Evolutionary conservation across 2,329 filamentous ascomycete species (phyloP), one percentile per base, ranked within the genome.

Genomic region (Clarireedia homoeocarpa): DNA sequence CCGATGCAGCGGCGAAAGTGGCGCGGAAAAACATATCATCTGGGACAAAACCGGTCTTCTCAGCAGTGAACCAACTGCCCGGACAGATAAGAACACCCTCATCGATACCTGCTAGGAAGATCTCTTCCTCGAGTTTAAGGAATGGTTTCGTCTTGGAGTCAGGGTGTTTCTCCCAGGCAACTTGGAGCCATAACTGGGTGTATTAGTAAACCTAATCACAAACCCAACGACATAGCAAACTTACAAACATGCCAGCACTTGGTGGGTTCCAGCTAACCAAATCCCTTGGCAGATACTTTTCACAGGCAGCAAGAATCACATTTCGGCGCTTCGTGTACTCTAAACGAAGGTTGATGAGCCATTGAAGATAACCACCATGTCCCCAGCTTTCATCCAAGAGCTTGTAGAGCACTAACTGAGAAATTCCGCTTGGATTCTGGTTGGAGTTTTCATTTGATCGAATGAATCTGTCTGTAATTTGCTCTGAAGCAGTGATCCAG

Each of bases 371-470:
- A 1, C 91, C 91, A 44, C 82, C 79, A 67, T 99, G 94, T 24
- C 92, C 94, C 94, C 94, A 99, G 50, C 85, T 84, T 71, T 96
- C 90, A 62, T 99, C 94, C 2, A 99, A 77, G 23, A 99, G 77
- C 73, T 95, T 95, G 75, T 88, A 91, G 54, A 97, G 74, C 7
- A 92, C 77, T 23, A 94, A 76, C 73, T 97, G 92, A 0, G 88
- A 84, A 66, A 96, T 81, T 45, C 94, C 94, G 56, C 83, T 85
- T 0, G 94, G 91, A 17, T 89, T 90, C 69, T 99, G 94, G 47
- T 85, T 90, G 40, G 84, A 86, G 23, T 86, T 83, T 72, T 99
- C 94, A 62, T 85, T 85, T 71, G 95, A 89, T 36, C 58, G 53
- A 17, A 58, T 24, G 34, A 59, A 96, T 40, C 88, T 81, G 71